Percentiles rank a stretch among this genome's conserved stretches.
Evolutionary conservation across 495 filamentous ascomycete genomes (phyloP).

Genomic region (Baudoinia panamericana): DNA sequence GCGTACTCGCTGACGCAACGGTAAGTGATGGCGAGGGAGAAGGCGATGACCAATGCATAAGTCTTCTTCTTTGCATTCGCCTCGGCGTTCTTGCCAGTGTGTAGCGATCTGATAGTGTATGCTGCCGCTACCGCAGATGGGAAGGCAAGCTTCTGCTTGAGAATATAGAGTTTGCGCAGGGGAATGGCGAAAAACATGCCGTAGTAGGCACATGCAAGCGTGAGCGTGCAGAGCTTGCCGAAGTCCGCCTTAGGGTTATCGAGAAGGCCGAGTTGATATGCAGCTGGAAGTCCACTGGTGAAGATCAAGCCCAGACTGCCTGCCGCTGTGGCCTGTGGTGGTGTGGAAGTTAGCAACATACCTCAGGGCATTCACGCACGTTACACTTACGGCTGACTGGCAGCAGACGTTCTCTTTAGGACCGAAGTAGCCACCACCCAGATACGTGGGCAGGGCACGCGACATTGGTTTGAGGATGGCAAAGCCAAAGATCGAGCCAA

Average conservation of each 20-base stretch:
- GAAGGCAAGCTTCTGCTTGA: constrained; percentile 12
- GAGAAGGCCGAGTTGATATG: constrained; percentile 13
- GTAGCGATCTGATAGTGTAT: constrained; percentile 8
- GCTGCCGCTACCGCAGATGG: constrained; percentile 9
- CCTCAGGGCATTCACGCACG: too few species aligned
- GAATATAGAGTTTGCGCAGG: constrained; percentile 13
- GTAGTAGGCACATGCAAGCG: constrained; percentile 11
- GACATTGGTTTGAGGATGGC: constrained; percentile 16
- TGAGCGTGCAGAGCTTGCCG: constrained; percentile 12
- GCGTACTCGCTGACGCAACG: constrained; percentile 11
- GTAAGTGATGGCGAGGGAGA: constrained; percentile 9
- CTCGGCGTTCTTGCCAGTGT: constrained; percentile 12
- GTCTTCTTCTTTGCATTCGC: constrained; percentile 14
- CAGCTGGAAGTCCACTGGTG: constrained; percentile 9
- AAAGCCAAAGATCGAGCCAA: constrained; percentile 14
- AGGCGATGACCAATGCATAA: constrained; percentile 4
- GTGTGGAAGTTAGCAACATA: too few species aligned
- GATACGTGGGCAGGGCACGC: constrained; percentile 4
- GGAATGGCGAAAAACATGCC: constrained; percentile 18
- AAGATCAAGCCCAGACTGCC: constrained; percentile 12
- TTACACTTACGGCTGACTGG: too few species aligned
- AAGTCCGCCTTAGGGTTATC: constrained; percentile 9
- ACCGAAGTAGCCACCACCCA: constrained; percentile 12
- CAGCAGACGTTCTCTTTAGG: constrained; percentile 15
- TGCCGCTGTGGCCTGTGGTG: constrained; percentile 10